Evolutionary conservation across 345 rosid genomes (phyloP), one percentile per base, ranked within the genome.

Genomic region (Populus deltoides): DNA sequence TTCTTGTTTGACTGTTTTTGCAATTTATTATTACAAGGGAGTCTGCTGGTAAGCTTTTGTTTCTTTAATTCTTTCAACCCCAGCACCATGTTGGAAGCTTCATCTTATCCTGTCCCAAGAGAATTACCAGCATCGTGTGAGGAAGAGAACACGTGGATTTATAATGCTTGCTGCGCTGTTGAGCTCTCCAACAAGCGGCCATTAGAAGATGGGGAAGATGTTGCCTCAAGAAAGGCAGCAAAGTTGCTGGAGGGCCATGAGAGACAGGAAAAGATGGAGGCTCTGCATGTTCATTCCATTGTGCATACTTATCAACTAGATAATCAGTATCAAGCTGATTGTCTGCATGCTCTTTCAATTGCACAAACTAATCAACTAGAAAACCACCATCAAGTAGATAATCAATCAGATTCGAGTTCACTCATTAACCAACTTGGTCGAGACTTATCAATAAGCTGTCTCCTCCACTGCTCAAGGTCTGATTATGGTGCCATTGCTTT

Each of bases 391-490:
- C 84, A 69, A 16, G 76, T n/a, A 4, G 80, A 36, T 4, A 81
- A 85, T 29, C 79, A 85, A 63, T 80, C 85, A 3, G 90, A 92
- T 31, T 77, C 81, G n/a, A 83, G 79, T 68, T 78, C 87, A 55
- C 87, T 94, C 45, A 88, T 94, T 53, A 78, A 81, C 75, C 82
- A 78, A 69, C 89, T 94, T 72, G 94, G 91, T 51, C 89, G 85
- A 71, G 98, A 94, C 61, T 80, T 86, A 61, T 80, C 93, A 4
- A 71, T 92, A 17, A 88, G 73, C 66, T 92, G 97, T 83, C 88
- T 90, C 59, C 79, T 88, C 43, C 84, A 70, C 65, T 90, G 92
- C 86, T 88, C 95, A 1, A 87, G 98, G 85, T 78, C 86, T 20
- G 84, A 84, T 45, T 84, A 82, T 75, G 86, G 86, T 36, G 76